Evolutionary conservation across 352 stramenopile species (phyloP), one percentile per base, ranked within the genome.

Genomic region (Globisporangium apiculatum): DNA sequence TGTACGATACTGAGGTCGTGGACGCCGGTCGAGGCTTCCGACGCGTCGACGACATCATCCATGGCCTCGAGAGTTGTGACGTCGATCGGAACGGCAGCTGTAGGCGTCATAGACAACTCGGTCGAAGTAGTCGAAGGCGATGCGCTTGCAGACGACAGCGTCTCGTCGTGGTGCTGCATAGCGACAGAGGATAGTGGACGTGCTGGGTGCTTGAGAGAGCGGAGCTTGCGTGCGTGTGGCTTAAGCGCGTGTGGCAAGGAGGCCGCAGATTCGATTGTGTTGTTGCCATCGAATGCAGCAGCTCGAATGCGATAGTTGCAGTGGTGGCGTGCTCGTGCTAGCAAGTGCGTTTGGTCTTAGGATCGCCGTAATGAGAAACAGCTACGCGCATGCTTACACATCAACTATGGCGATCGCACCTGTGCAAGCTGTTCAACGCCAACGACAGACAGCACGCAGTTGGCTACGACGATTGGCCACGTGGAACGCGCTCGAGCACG

Each of bases 141-240:
- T 17, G 31, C 24, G 42, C 6, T n/a, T 11, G 41, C 14, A 18
- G 10, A 10, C n/a, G 15, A 17, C 24, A 51, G 53, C 9, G 53
- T 24, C 24, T 18, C 53, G 48, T 58, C 41, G 11, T 58, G 42
- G 42, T 15, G 37, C 42, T 58, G 53, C 53, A 58, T 31, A 31
- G 24, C 24, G 24, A 31, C 24, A 31, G 24, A 31, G 2, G 24
- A 31, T 31, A 31, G 24, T 58, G 18, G 36, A 4, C 14, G 47
- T 43, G 14, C 10, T 15, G 41, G n/a, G 42, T 4, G 41, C 15
- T 46, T 46, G 41, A 46, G 41, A 46, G 41, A 42, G 38, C 11
- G 9, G 24, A 14, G 31, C 14, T 24, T 37, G 42, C 2, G 42
- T n/a, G 48, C 38, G 18, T 35, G 18, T 41, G 24, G 24, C 24